These are phyloP conservation scores for Solanum dulcamara DNA, from an alignment of 257 asterid genomes.

Conservation along the genomic window DNA sequence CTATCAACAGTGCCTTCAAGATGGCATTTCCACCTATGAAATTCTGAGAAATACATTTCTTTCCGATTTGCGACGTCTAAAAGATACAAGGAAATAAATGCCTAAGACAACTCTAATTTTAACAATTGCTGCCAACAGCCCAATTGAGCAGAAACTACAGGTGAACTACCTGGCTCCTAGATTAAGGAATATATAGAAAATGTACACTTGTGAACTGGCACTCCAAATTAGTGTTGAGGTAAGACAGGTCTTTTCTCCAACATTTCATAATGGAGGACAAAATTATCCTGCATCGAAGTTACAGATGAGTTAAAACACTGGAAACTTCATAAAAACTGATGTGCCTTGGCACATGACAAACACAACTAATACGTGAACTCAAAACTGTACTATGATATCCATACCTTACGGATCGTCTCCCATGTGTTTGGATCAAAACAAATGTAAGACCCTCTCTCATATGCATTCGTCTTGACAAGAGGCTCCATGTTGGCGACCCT, in stretches of 20 bases:
- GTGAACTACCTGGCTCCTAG: conserved; percentile 1
- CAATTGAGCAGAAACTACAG: neutral
- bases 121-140: neutral
- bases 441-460: conserved; percentile 63
- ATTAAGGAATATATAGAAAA: neutral
- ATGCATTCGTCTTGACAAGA: conserved; percentile 41
- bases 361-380: neutral
- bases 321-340: neutral
- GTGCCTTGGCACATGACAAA: neutral
- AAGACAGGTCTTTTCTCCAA: conserved; percentile 53
- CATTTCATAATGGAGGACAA: conserved; percentile 57
- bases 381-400: neutral
- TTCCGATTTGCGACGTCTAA: neutral
- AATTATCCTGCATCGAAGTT: conserved; percentile 49
- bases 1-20: neutral
- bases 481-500: conserved; percentile 62
- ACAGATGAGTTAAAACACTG: neutral
- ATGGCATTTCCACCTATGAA: neutral
- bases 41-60: neutral
- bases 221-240: conserved; percentile 20
- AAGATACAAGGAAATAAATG: neutral
- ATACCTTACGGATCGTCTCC: conserved; percentile 67
- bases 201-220: neutral
- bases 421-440: conserved; percentile 70
- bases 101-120: neutral